Evolutionary conservation across 805 yeast species (phyloP).

Genomic region (Candida schatavii): DNA sequence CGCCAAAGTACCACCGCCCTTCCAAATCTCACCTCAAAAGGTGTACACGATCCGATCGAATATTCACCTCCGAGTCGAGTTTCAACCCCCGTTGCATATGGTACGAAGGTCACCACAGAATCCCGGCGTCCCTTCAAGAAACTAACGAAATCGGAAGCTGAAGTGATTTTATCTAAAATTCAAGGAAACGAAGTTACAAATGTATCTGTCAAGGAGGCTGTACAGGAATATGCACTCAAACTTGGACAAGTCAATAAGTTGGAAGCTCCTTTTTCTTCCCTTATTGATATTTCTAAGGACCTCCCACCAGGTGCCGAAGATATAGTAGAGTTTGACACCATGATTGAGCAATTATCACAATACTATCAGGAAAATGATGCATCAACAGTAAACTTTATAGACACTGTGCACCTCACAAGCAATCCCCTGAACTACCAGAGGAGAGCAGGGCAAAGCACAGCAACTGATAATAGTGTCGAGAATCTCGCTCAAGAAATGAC

Average conservation of each 20-base stretch:
- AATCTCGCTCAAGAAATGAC: not conserved
- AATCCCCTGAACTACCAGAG: not conserved
- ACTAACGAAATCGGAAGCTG: conserved; percentile 7
- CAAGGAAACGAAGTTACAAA: not conserved
- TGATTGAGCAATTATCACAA: conserved; percentile 32
- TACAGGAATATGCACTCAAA: conserved; percentile 28
- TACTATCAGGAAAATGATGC: conserved; percentile 17
- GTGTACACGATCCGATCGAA: not conserved
- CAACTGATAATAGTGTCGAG: not conserved
- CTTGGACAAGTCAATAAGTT: conserved; percentile 14
- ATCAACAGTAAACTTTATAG: not conserved
- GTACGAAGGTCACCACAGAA: not conserved
- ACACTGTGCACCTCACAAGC: not conserved
- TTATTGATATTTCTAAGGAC: conserved; percentile 18
- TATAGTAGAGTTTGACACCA: conserved; percentile 34
- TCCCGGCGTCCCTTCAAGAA: conserved; percentile 1
- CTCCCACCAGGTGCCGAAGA: conserved; percentile 23
- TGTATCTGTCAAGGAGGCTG: conserved; percentile 11
- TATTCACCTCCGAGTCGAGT: not conserved
- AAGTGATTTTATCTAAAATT: not conserved
- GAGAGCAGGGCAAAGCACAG: not conserved
- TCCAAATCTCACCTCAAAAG: not conserved
- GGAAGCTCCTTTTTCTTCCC: conserved; percentile 7
- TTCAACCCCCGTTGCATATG: not conserved
- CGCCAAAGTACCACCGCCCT: not conserved